Evolutionary conservation across 179 eudicot species (phyloP).

Genomic region (Sideroxylon spinosum): DNA sequence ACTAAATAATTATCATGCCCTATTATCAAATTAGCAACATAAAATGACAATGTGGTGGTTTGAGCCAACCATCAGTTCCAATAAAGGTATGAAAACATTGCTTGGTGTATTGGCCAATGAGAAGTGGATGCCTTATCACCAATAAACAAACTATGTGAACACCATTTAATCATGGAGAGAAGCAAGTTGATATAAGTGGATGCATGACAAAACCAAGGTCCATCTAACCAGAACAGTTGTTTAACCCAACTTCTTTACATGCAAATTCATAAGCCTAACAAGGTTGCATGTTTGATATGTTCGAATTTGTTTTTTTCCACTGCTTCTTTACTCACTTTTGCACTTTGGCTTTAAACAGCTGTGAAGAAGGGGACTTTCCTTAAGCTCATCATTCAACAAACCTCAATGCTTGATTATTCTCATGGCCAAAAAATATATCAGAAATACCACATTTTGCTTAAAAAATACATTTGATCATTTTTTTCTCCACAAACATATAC

Average conservation of each 20-base stretch:
- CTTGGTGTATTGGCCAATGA: neutral
- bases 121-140: neutral
- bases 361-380: neutral
- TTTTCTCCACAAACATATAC: neutral
- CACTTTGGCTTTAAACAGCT: neutral
- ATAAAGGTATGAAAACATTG: neutral
- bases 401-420: neutral
- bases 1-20: neutral
- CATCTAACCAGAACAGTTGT: neutral
- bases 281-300: neutral
- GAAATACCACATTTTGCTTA: neutral
- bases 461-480: neutral
- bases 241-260: neutral
- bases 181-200: neutral
- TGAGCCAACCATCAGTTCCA: neutral
- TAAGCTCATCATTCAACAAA: conserved; percentile 2
- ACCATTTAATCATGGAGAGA: neutral
- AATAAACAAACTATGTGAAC: neutral
- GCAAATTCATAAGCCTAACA: neutral
- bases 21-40: neutral
- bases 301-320: neutral
- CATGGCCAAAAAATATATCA: neutral
- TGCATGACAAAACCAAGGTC: neutral
- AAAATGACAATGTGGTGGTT: neutral
- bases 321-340: neutral